Evolutionary conservation across 805 yeast genomes (phyloP).

Genomic region (Candida stauntonica): DNA sequence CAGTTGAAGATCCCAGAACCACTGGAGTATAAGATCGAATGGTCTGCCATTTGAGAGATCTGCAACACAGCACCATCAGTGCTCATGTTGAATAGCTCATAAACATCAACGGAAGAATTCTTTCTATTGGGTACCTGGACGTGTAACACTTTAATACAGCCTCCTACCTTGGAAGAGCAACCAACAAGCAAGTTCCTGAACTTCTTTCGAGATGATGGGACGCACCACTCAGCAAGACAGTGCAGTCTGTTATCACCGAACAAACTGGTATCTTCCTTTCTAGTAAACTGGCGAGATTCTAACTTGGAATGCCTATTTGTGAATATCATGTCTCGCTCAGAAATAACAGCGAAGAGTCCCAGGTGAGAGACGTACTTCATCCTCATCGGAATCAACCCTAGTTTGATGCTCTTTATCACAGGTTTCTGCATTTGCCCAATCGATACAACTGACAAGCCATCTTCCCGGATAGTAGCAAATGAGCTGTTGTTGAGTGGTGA

Average conservation of each 20-base stretch:
- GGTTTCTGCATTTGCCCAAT: conserved; percentile 16
- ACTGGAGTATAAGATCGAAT: conserved; percentile 18
- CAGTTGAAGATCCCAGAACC: conserved; percentile 13
- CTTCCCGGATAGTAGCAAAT: conserved; percentile 30
- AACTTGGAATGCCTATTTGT: conserved; percentile 14
- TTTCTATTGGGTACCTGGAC: conserved; percentile 8
- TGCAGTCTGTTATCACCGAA: conserved; percentile 28
- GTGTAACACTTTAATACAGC: conserved; percentile 22
- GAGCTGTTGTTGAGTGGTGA: conserved; percentile 7
- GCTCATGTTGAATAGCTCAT: conserved; percentile 16
- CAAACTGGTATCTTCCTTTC: conserved; percentile 4
- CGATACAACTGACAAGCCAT: conserved; percentile 29
- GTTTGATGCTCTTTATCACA: conserved; percentile 22
- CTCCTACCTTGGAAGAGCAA: conserved; percentile 24
- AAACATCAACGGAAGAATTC: conserved; percentile 11
- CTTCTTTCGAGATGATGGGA: conserved; percentile 20
- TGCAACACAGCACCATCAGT: conserved; percentile 24
- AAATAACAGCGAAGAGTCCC: conserved; percentile 19
- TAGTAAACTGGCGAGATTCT: conserved; percentile 7
- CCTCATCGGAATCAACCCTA: conserved; percentile 27
- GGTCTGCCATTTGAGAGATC: conserved; percentile 16
- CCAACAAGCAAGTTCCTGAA: conserved; percentile 32
- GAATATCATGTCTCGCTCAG: conserved; percentile 20
- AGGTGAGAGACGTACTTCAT: conserved; percentile 25
- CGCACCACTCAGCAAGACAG: conserved; percentile 33